Conservation (phyloP, 1,284 basidiomycete species). For the Kwoniella shivajii region DNA sequence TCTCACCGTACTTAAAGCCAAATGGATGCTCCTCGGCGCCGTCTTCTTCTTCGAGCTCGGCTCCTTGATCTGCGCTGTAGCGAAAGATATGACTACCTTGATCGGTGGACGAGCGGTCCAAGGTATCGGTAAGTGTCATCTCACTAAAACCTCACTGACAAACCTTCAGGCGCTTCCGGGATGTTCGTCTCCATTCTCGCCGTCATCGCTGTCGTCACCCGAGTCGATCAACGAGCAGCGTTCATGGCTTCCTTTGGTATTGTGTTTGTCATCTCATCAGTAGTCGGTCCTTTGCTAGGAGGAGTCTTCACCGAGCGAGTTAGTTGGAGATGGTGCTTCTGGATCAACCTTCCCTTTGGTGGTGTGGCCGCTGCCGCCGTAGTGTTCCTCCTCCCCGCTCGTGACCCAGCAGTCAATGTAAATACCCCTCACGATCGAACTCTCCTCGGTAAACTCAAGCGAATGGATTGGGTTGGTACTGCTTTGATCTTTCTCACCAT, state of each 20-base stretch:
- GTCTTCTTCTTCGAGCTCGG: slow-evolving; percentile 58
- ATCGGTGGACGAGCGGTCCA: slow-evolving; percentile 60
- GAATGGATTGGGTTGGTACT: slow-evolving; percentile 56
- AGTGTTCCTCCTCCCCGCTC: slow-evolving; percentile 54
- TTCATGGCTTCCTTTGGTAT: slow-evolving; percentile 49
- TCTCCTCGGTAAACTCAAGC: slow-evolving; percentile 32
- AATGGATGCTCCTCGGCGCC: slow-evolving; percentile 56
- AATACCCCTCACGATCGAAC: slow-evolving; percentile 53
- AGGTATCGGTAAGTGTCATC: slow-evolving; percentile 37
- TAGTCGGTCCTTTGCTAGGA: slow-evolving; percentile 52
- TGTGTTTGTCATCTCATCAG: slow-evolving; percentile 53
- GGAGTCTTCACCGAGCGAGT: slow-evolving; percentile 57
- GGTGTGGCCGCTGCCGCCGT: slow-evolving; percentile 47
- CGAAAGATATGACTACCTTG: slow-evolving; percentile 52
- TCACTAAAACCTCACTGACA: neutral
- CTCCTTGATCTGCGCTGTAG: slow-evolving; percentile 59
- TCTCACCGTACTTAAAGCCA: slow-evolving; percentile 55
- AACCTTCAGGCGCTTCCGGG: slow-evolving; percentile 18
- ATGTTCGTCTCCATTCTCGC: slow-evolving; percentile 55
- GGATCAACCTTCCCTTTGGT: slow-evolving; percentile 58
- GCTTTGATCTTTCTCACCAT: slow-evolving; percentile 52
- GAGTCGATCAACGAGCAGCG: slow-evolving; percentile 55
- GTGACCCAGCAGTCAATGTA: slow-evolving; percentile 60
- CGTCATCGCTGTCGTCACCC: slow-evolving; percentile 54
- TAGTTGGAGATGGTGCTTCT: slow-evolving; percentile 58